These are phyloP conservation scores for Symmetrospora coprosmae DNA, from an alignment of 768 basidiomycete genomes.

Conservation along the genomic window DNA sequence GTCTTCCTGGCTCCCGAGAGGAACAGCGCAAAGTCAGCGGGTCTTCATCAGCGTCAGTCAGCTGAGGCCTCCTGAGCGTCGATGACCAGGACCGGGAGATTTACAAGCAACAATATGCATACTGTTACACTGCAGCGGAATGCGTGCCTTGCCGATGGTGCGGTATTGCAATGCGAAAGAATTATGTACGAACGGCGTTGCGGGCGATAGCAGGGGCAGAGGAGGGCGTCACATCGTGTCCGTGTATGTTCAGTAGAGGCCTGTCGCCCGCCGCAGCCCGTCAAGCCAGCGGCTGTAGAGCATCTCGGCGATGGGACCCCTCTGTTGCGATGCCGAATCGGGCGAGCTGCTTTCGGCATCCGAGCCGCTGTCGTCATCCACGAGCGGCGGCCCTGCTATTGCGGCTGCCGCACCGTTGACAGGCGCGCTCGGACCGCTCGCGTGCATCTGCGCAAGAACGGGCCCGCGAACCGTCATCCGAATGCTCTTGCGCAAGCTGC, in stretches of 20 bases:
- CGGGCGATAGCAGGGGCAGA: too few species aligned
- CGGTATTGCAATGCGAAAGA: too few species aligned
- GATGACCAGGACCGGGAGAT: too few species aligned
- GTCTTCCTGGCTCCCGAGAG: too few species aligned
- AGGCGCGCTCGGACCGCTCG: slow-evolving; percentile 33
- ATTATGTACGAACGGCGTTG: too few species aligned
- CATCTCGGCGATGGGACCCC: slow-evolving; percentile 81
- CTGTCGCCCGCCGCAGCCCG: slow-evolving; percentile 6
- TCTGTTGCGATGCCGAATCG: slow-evolving; percentile 21
- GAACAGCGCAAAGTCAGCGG: too few species aligned
- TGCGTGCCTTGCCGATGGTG: too few species aligned
- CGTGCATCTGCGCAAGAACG: slow-evolving; percentile 56
- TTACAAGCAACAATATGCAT: too few species aligned
- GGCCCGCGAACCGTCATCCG: slow-evolving; percentile 74
- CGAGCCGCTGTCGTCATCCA: slow-evolving; percentile 23
- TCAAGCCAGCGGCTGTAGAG: slow-evolving; percentile 96
- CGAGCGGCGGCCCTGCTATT: slow-evolving; percentile 13
- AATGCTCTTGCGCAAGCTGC: slow-evolving; percentile 53
- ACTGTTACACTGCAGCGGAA: too few species aligned
- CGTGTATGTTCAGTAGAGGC: slow-evolving; percentile 15
- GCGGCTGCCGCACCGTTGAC: slow-evolving; percentile 33
- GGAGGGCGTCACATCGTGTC: too few species aligned
- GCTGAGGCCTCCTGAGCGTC: too few species aligned
- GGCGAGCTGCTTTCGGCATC: slow-evolving; percentile 2
- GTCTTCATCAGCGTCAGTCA: too few species aligned